Evolutionary conservation across 106 monocot genomes (phyloP).

Genomic region (Vanilla planifolia): DNA sequence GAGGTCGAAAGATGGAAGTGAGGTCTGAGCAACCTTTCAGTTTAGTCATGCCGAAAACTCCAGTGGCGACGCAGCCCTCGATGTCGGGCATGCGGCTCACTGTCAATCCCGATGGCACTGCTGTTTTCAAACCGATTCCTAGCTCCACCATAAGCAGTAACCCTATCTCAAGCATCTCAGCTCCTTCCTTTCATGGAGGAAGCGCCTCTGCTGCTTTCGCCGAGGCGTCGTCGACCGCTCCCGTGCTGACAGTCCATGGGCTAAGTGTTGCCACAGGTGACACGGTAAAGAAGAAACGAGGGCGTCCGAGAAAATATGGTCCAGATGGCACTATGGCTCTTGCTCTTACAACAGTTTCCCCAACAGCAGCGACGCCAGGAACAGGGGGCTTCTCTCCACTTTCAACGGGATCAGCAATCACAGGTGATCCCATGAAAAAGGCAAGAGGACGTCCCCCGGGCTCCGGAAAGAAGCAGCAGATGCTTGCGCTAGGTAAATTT

Average conservation of each 20-base stretch:
- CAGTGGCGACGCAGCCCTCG: conserved; percentile 35
- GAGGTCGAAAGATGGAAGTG: conserved; percentile 61
- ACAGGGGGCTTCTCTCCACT: conserved; percentile 16
- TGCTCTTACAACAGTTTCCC: conserved; percentile 20
- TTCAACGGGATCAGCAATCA: conserved; percentile 5
- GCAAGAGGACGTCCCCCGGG: conserved; percentile 57
- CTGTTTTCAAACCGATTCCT: conserved; percentile 67
- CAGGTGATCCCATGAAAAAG: conserved; percentile 39
- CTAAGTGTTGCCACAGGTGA: conserved; percentile 41
- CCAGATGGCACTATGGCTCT: conserved; percentile 74
- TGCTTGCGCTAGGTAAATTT: conserved; percentile 59
- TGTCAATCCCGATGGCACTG: conserved; percentile 67
- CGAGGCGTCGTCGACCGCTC: conserved; percentile 9
- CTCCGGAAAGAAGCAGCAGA: conserved; percentile 70
- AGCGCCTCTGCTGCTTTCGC: conserved; percentile 5
- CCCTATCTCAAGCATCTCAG: neutral
- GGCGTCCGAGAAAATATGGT: conserved; percentile 87
- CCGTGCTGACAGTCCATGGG: conserved; percentile 13
- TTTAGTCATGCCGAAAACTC: conserved; percentile 41
- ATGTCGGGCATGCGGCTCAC: conserved; percentile 65
- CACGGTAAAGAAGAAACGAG: conserved; percentile 69
- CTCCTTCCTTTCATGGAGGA: conserved; percentile 24
- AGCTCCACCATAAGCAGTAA: neutral
- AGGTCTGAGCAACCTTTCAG: conserved; percentile 72
- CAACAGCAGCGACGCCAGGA: conserved; percentile 3